Base-by-base conservation (phyloP, 1,284 basidiomycete species). In the Bondarzewia mesenterica region DNA sequence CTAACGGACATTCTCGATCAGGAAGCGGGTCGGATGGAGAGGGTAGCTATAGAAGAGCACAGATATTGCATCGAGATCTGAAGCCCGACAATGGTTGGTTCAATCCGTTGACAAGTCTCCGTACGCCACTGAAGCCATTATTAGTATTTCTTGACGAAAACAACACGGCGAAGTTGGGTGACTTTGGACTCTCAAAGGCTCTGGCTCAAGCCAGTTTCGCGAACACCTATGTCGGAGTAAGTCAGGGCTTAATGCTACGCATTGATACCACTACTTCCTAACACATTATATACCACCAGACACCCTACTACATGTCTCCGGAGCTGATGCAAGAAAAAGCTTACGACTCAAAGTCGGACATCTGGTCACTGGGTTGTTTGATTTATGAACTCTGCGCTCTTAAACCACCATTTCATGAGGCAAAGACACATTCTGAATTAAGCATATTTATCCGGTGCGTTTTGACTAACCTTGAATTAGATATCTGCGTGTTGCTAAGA, bases 261-360 rank as follows among this genome's bases (percentile, higher is more conserved):
- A 7, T 12, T 29, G 27, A 10, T 12, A 12, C 20, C 20, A 7
- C 16, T 38, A 10, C 15, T 25, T 15, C 16, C 8, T 8, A 41
- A 12, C 38, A 26, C 2, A 50, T 56, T 7, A 55, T 25, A 5
- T 26, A 4, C 26, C n/a, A 35, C 5, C 56, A 93, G 89, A 98
- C 94, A 7, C 95, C 95, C 2, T 94, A 97, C 60, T 98, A 99
- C 69, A 98, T 99, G 94, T 94, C 92, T 1, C 94, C 95, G 0
- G 94, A 98, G 66, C 77, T 98, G 20, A 92, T 97, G 74, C 90
- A 92, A 65, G 93, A 96, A 60, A 93, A 91, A 62, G 82, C 89
- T 5, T 99, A 99, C 66, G 95, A 98, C 68, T 88, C 89, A 18
- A 98, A 97, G 69, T 93, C 90, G 0, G 94, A 99, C 61, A 96